Conservation (phyloP, 2,329 filamentous ascomycete species). For the Monosporascus sp. region DNA sequence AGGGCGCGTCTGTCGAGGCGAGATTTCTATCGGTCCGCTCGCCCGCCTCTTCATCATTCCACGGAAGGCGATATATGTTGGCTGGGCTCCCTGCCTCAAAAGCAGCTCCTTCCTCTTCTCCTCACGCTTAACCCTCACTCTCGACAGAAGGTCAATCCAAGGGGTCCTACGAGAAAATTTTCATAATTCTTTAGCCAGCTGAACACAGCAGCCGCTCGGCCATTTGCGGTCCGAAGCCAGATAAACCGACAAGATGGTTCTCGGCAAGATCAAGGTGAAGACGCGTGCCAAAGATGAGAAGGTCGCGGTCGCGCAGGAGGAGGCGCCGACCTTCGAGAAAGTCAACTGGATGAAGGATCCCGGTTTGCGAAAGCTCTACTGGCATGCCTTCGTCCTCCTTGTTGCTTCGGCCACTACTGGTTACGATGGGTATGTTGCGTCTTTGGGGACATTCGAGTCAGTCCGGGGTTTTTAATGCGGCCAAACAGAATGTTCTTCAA, state of each 20-base stretch:
- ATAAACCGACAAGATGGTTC: constrained; percentile 10
- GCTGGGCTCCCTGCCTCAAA: constrained; percentile 4
- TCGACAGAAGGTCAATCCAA: too few species aligned
- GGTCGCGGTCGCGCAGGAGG: constrained; percentile 33
- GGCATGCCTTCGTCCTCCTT: constrained; percentile 46
- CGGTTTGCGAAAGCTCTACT: constrained; percentile 53
- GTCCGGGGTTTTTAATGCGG: background rate
- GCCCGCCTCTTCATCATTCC: constrained; percentile 18
- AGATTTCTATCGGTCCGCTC: constrained; percentile 24
- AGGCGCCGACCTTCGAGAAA: constrained; percentile 45
- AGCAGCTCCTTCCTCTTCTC: constrained; percentile 1
- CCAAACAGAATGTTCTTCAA: constrained; percentile 38
- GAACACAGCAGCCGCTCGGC: too few species aligned
- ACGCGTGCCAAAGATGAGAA: constrained; percentile 12
- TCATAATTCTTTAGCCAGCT: too few species aligned
- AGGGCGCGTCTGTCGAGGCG: constrained; percentile 11
- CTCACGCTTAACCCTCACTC: constrained; percentile 3
- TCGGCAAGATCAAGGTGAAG: constrained; percentile 15
- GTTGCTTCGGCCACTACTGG: constrained; percentile 52
- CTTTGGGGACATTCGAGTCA: background rate
- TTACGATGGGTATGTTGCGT: constrained; percentile 46
- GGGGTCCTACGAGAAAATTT: too few species aligned
- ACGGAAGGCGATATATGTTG: constrained; percentile 21
- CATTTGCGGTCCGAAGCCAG: background rate
- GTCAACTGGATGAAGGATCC: constrained; percentile 51